Percentiles rank a stretch among this genome's conserved stretches.
Evolutionary conservation across 345 rosid species (phyloP).

Genomic region (Populus pruinosa): DNA sequence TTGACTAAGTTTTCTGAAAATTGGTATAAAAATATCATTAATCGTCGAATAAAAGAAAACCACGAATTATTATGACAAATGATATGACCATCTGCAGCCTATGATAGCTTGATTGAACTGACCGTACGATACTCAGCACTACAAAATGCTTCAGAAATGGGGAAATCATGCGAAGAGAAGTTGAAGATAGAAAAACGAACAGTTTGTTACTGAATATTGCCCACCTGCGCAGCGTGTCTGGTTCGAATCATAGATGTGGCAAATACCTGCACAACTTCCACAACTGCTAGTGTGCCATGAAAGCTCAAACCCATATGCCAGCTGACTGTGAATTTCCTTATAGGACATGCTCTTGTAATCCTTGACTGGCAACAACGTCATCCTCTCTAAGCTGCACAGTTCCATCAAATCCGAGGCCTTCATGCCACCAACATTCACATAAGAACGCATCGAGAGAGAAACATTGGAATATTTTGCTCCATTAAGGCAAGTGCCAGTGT

Average conservation of each 20-base stretch:
- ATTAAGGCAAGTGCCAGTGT: not conserved
- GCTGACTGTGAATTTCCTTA: not conserved
- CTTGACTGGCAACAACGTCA: not conserved
- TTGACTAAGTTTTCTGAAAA: too few species aligned
- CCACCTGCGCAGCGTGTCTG: not conserved
- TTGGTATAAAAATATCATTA: too few species aligned
- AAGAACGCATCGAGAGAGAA: not conserved
- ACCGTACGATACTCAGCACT: too few species aligned
- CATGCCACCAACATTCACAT: not conserved
- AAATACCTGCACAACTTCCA: not conserved
- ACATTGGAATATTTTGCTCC: not conserved
- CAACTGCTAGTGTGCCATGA: conserved; percentile 1
- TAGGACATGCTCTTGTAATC: not conserved
- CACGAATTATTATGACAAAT: too few species aligned
- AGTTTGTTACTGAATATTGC: not conserved
- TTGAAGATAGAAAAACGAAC: not conserved
- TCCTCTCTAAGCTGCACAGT: not conserved
- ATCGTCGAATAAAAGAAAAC: too few species aligned
- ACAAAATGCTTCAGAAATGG: too few species aligned
- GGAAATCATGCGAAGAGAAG: not conserved
- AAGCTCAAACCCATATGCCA: conserved; percentile 18
- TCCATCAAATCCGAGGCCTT: not conserved
- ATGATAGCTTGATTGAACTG: too few species aligned
- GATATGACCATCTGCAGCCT: too few species aligned
- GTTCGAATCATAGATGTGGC: not conserved